These are phyloP conservation scores for Trametes meyenii DNA, from an alignment of 768 basidiomycete genomes.

Conservation along the genomic window DNA sequence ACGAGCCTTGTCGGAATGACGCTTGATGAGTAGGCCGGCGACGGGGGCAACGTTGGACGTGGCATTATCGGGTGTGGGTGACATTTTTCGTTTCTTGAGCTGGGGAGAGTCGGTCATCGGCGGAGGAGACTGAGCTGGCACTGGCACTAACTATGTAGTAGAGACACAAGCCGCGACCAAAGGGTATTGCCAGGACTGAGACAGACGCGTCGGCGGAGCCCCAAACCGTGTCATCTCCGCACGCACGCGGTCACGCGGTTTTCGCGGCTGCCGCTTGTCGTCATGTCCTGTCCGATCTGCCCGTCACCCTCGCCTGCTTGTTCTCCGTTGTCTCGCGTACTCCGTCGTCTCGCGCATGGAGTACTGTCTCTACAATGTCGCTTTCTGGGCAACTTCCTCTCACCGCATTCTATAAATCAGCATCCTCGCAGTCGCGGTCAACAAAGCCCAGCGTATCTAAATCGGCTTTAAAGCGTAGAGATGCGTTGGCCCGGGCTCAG, in stretches of 20 bases:
- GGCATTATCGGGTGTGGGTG: slow-evolving; percentile 37
- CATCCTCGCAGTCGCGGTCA: neutral
- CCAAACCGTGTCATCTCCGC: slow-evolving; percentile 46
- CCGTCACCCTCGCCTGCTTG: neutral
- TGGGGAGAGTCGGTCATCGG: slow-evolving; percentile 25
- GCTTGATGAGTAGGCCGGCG: slow-evolving; percentile 76
- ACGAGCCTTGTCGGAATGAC: slow-evolving; percentile 77
- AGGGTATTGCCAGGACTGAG: too few species aligned
- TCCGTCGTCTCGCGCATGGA: too few species aligned
- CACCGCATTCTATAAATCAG: slow-evolving; percentile 3
- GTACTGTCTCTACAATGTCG: neutral
- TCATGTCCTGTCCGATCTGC: slow-evolving; percentile 1
- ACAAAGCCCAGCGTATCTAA: neutral
- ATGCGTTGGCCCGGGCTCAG: neutral
- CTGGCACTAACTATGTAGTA: neutral
- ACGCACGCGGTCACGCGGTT: slow-evolving; percentile 15
- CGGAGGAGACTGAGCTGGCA: neutral
- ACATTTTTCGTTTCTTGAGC: slow-evolving; percentile 65
- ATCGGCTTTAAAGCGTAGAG: neutral
- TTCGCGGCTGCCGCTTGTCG: neutral
- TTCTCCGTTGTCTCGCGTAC: neutral
- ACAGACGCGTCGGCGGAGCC: slow-evolving; percentile 34
- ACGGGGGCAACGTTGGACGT: slow-evolving; percentile 40
- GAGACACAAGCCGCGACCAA: neutral
- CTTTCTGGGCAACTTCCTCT: slow-evolving; percentile 6